A percentile compares a stretch with the other conserved stretches of the same genome.
Conservation (phyloP, 306 rosid species). For the Echinosophora koreensis region DNA sequence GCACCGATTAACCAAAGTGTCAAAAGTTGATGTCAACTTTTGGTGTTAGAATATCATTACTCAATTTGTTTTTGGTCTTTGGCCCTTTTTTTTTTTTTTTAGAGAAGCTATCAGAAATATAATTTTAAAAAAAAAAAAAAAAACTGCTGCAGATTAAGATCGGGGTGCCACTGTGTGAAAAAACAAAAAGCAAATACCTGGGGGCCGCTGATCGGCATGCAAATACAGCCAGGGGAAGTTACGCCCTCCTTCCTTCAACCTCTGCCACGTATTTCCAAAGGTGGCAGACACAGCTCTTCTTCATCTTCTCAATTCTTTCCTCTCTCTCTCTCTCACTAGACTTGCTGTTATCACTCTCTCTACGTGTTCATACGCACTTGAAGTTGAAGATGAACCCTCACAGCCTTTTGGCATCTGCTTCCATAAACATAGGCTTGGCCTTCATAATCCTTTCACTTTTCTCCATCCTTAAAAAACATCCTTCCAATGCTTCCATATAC, state of each 20-base stretch:
- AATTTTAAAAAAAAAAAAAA: too few species aligned
- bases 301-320: too few species aligned
- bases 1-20: too few species aligned
- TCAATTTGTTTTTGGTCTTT: too few species aligned
- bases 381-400: slow-evolving; percentile 62
- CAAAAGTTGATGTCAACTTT: too few species aligned
- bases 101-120: too few species aligned
- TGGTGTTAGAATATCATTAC: too few species aligned
- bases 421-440: slow-evolving; percentile 83
- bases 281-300: slow-evolving; percentile 28
- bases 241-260: slow-evolving; percentile 27
- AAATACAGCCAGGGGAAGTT: slow-evolving; percentile 12
- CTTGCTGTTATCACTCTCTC: background rate
- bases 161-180: too few species aligned
- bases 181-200: too few species aligned
- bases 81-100: too few species aligned
- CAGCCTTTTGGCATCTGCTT: slow-evolving; percentile 82
- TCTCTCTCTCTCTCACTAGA: too few species aligned
- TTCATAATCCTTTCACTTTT: slow-evolving; percentile 73
- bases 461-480: slow-evolving; percentile 83
- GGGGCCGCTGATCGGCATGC: background rate
- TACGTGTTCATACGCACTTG: background rate
- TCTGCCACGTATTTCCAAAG: slow-evolving; percentile 58
- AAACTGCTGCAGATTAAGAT: too few species aligned
- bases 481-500: slow-evolving; percentile 71